Conservation (phyloP, 2,329 filamentous ascomycete genomes). For the Ophiognomonia clavigignenti-juglandacearum region DNA sequence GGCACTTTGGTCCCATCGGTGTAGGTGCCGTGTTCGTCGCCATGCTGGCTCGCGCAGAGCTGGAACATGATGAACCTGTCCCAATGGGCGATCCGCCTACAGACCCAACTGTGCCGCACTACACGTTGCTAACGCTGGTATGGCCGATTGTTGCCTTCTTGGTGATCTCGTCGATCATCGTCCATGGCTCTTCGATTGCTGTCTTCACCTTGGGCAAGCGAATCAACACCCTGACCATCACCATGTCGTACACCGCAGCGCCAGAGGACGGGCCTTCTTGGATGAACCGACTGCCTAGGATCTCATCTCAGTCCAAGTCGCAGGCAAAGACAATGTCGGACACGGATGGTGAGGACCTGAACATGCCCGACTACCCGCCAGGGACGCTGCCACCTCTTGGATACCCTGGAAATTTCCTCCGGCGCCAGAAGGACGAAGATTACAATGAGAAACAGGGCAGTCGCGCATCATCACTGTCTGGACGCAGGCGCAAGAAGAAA, state of each 20-base stretch:
- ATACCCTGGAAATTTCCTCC: conserved; percentile 70
- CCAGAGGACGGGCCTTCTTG: conserved; percentile 85
- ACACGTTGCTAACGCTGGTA: conserved; percentile 74
- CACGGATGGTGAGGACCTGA: conserved; percentile 62
- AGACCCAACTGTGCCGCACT: conserved; percentile 48
- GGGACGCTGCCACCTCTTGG: conserved; percentile 69
- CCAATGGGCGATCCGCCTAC: conserved; percentile 62
- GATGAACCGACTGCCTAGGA: conserved; percentile 86
- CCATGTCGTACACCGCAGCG: conserved; percentile 90
- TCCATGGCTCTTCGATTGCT: conserved; percentile 96
- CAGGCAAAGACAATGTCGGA: conserved; percentile 82
- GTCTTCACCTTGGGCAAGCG: conserved; percentile 97
- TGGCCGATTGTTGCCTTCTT: conserved; percentile 96
- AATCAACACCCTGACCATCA: conserved; percentile 93
- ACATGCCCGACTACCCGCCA: conserved; percentile 56
- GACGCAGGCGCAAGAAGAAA: conserved; percentile 61
- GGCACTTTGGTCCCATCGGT: conserved; percentile 95
- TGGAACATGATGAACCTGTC: conserved; percentile 72
- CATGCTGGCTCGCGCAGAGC: conserved; percentile 86
- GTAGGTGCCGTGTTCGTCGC: conserved; percentile 95
- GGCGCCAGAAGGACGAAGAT: conserved; percentile 76
- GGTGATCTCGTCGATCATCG: conserved; percentile 88
- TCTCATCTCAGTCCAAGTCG: conserved; percentile 66
- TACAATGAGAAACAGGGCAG: conserved; percentile 47
- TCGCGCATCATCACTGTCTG: conserved; percentile 54